These are phyloP conservation scores for Penicillium waksmanii DNA, from an alignment of 495 filamentous ascomycete genomes.

Conservation along the genomic window DNA sequence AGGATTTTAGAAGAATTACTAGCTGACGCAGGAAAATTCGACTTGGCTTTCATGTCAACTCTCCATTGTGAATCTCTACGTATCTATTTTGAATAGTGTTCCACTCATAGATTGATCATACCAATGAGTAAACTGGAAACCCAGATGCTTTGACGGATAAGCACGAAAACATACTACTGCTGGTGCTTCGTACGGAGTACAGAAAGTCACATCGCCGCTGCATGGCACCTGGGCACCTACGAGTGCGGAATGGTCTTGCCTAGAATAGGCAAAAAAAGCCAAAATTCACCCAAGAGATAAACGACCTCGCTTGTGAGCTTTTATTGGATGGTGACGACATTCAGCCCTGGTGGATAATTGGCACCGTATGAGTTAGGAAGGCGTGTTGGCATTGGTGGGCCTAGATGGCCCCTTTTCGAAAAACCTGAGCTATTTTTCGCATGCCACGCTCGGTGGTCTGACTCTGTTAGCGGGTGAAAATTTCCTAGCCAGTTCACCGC, in stretches of 20 bases:
- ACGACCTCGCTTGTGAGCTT: not conserved
- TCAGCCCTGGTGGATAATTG: not conserved
- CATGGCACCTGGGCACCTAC: no score
- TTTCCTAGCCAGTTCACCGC: constrained; percentile 22
- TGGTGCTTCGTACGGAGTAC: not conserved
- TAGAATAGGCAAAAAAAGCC: not conserved
- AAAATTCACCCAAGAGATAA: not conserved
- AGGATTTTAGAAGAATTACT: no score
- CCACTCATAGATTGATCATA: no score
- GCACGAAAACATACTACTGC: not conserved
- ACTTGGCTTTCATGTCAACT: no score
- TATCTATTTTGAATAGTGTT: no score
- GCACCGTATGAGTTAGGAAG: constrained; percentile 17
- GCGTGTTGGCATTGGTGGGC: constrained; percentile 8
- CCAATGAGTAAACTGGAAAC: not conserved
- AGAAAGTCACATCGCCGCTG: not conserved
- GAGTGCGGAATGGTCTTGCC: not conserved
- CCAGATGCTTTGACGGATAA: not conserved
- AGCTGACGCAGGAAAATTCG: no score
- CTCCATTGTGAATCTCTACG: no score
- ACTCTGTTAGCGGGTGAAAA: constrained; percentile 9
- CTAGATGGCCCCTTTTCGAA: constrained; percentile 13
- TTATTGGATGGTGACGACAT: not conserved
- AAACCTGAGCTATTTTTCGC: constrained; percentile 6
- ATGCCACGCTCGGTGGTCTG: constrained; percentile 11